A percentile compares a stretch with the other conserved stretches of the same genome.
Evolutionary conservation across 2,329 filamentous ascomycete genomes (phyloP).

Genomic region (Cephalotrichum gorgonifer): DNA sequence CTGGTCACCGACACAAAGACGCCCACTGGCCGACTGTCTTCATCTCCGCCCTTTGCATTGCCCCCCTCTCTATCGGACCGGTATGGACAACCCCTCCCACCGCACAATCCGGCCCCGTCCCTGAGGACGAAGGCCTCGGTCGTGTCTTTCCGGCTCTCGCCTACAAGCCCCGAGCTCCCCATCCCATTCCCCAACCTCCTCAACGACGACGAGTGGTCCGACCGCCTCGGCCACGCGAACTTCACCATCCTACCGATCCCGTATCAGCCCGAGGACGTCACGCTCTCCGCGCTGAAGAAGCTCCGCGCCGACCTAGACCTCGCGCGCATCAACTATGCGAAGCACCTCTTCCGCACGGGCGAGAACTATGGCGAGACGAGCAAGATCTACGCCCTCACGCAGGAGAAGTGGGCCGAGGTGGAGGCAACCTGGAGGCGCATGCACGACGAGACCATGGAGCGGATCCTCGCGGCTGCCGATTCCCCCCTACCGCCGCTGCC

Average conservation of each 20-base stretch:
- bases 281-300: slow-evolving; percentile 45
- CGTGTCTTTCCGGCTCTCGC: slow-evolving; percentile 58
- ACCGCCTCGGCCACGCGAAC: slow-evolving; percentile 82
- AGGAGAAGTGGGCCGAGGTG: slow-evolving; percentile 79
- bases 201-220: slow-evolving; percentile 71
- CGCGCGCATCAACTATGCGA: slow-evolving; percentile 77
- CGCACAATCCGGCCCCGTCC: slow-evolving; percentile 36
- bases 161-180: slow-evolving; percentile 47
- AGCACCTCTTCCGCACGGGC: slow-evolving; percentile 76
- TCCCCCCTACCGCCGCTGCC: slow-evolving; percentile 9
- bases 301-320: slow-evolving; percentile 73
- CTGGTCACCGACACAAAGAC: slow-evolving; percentile 62
- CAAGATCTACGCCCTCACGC: slow-evolving; percentile 75
- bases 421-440: slow-evolving; percentile 64
- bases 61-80: background rate
- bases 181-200: slow-evolving; percentile 54
- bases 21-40: slow-evolving; percentile 76
- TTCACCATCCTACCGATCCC: slow-evolving; percentile 80
- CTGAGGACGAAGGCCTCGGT: slow-evolving; percentile 56
- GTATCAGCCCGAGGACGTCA: slow-evolving; percentile 56
- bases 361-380: slow-evolving; percentile 88
- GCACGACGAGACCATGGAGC: slow-evolving; percentile 53
- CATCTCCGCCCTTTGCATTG: slow-evolving; percentile 39
- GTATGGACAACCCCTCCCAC: slow-evolving; percentile 14
- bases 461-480: slow-evolving; percentile 29